These are phyloP conservation scores for Naganishia onofrii DNA, from an alignment of 768 basidiomycete species.

Conservation along the genomic window DNA sequence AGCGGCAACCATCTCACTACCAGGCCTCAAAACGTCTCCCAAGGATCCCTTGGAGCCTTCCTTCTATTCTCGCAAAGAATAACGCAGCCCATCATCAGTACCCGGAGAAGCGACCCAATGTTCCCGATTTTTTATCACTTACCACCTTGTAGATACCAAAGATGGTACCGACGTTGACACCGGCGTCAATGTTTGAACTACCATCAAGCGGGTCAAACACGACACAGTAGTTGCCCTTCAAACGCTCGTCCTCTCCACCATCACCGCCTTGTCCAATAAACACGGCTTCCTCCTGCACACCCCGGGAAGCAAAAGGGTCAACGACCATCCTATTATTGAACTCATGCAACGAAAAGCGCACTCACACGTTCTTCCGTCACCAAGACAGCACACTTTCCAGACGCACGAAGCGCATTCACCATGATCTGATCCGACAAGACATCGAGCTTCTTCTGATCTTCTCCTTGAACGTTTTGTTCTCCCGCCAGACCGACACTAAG, in stretches of 20 bases:
- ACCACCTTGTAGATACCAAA: slow-evolving; percentile 94
- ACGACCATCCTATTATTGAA: neutral
- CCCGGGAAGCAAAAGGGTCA: neutral
- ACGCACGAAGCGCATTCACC: slow-evolving; percentile 92
- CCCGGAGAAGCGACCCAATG: slow-evolving; percentile 1
- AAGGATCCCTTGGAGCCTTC: slow-evolving; percentile 75
- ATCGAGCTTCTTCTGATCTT: slow-evolving; percentile 99
- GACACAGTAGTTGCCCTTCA: slow-evolving; percentile 89
- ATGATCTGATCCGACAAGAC: slow-evolving; percentile 99
- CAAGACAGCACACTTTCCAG: slow-evolving; percentile 94
- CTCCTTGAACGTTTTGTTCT: slow-evolving; percentile 93
- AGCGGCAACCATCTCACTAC: slow-evolving; percentile 94
- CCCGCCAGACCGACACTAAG: slow-evolving; percentile 91
- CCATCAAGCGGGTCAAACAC: slow-evolving; percentile 98
- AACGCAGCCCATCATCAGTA: neutral
- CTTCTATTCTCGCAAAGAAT: slow-evolving; percentile 55
- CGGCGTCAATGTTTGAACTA: slow-evolving; percentile 94
- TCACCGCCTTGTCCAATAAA: slow-evolving; percentile 56
- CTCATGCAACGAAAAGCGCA: slow-evolving; percentile 8
- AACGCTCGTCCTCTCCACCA: slow-evolving; percentile 61
- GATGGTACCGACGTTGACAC: slow-evolving; percentile 85
- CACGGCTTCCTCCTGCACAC: slow-evolving; percentile 65
- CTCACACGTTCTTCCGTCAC: slow-evolving; percentile 80
- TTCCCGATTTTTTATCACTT: too few relatives aligned
- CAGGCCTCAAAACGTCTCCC: slow-evolving; percentile 85